Percentiles rank a stretch among this genome's conserved stretches.
These are phyloP conservation scores for Malbranchea cinnamomea DNA, from an alignment of 2,329 filamentous ascomycete genomes.

Conservation along the genomic window DNA sequence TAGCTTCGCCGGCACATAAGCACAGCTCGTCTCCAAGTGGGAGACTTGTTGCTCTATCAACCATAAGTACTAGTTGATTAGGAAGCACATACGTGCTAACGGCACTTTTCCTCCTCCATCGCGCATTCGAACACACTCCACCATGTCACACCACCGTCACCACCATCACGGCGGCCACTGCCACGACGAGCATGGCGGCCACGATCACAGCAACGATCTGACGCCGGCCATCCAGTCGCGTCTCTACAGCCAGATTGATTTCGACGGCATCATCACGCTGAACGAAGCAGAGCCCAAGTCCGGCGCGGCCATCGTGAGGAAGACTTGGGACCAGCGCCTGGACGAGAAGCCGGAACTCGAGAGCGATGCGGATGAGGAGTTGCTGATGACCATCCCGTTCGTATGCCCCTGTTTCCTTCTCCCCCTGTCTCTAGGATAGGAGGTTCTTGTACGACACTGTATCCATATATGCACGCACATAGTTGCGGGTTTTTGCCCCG, in stretches of 20 bases:
- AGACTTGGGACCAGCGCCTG: constrained; percentile 78
- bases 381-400: constrained; percentile 84
- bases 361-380: constrained; percentile 81
- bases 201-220: constrained; percentile 86
- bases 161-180: constrained; percentile 32
- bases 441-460: too few species aligned
- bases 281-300: constrained; percentile 61
- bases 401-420: constrained; percentile 20
- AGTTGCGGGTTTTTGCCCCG: too few species aligned
- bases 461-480: too few species aligned
- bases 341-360: constrained; percentile 56
- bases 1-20: too few species aligned
- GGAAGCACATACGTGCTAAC: too few species aligned
- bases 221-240: constrained; percentile 81
- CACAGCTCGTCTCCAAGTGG: too few species aligned
- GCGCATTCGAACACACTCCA: constrained; percentile 11
- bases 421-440: too few species aligned
- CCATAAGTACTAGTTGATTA: too few species aligned
- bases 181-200: constrained; percentile 42
- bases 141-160: constrained; percentile 25
- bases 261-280: constrained; percentile 66
- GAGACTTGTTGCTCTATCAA: too few species aligned
- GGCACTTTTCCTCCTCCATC: too few species aligned
- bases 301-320: constrained; percentile 65
- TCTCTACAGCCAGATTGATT: constrained; percentile 84